phyloP scores from a whole-genome alignment of 805 yeast genomes.

The Yarrowia keelungensis region DNA sequence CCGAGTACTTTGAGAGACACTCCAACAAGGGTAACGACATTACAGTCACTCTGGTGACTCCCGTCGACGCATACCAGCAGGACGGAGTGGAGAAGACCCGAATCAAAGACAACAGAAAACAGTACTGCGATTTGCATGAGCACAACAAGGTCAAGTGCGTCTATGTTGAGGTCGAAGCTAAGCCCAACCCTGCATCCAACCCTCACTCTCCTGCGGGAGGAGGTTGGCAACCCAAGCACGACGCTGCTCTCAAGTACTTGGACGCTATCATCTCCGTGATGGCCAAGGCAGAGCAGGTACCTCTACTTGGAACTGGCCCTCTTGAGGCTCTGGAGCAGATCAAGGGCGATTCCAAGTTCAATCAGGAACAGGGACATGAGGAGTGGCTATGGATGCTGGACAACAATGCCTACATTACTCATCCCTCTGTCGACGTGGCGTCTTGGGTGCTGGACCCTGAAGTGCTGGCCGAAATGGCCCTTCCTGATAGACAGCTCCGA shows the following conservation, averaged over 20 bases:
- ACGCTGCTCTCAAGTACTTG: constrained; percentile 1
- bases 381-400: constrained; percentile 36
- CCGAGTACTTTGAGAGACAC: background rate
- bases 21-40: background rate
- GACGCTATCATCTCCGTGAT: constrained; percentile 8
- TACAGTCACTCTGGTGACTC: constrained; percentile 6
- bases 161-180: constrained; percentile 14
- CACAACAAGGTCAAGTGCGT: constrained; percentile 36
- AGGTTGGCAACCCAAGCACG: constrained; percentile 29
- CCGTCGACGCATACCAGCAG: constrained; percentile 14
- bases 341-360: constrained; percentile 2
- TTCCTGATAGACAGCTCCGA: background rate
- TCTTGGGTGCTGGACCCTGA: constrained; percentile 7
- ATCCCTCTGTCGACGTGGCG: constrained; percentile 12
- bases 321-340: constrained; percentile 29
- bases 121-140: constrained; percentile 15
- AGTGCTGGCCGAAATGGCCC: constrained; percentile 11
- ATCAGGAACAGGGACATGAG: constrained; percentile 15
- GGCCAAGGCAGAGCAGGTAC: constrained; percentile 6
- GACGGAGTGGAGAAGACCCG: constrained; percentile 21
- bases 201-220: constrained; percentile 21
- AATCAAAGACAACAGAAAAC: constrained; percentile 14
- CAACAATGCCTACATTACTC: constrained; percentile 33
- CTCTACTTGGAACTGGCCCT: background rate
- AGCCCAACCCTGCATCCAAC: constrained; percentile 19